Conservation (phyloP, 106 monocot genomes). For the Acorus gramineus region DNA sequence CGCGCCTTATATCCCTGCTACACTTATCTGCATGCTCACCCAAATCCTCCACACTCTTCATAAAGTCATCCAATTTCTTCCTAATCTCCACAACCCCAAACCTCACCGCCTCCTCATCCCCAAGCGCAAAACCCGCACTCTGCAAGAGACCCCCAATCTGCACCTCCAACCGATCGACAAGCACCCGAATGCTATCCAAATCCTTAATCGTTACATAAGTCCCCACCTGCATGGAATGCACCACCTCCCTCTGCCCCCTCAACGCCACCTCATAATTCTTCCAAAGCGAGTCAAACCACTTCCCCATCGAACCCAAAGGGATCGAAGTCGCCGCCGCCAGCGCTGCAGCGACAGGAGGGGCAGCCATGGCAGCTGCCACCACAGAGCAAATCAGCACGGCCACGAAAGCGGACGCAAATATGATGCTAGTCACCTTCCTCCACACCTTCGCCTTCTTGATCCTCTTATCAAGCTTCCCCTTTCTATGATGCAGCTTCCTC, state of each 20-base stretch:
- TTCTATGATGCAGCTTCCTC: constrained; percentile 50
- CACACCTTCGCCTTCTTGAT: constrained; percentile 42
- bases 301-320: constrained; percentile 76
- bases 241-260: constrained; percentile 44
- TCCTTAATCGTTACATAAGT: constrained; percentile 51
- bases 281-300: constrained; percentile 76
- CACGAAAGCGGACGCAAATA: constrained; percentile 56
- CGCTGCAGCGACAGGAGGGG: constrained; percentile 69
- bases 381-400: constrained; percentile 73
- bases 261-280: constrained; percentile 47
- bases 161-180: constrained; percentile 49
- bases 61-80: constrained; percentile 54
- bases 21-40: constrained; percentile 52
- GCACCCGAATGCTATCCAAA: constrained; percentile 51
- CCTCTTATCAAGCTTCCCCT: constrained; percentile 65
- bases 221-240: constrained; percentile 50
- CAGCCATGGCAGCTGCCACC: constrained; percentile 69
- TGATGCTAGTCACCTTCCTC: constrained; percentile 58
- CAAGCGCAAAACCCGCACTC: constrained; percentile 41
- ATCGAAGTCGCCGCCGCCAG: constrained; percentile 51
- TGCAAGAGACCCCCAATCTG: constrained; percentile 37
- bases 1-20: constrained; percentile 47
- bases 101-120: constrained; percentile 49
- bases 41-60: constrained; percentile 56
- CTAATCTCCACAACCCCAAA: constrained; percentile 64